Evolutionary conservation across 352 stramenopile species (phyloP).

Genomic region (Globisporangium canariense): DNA sequence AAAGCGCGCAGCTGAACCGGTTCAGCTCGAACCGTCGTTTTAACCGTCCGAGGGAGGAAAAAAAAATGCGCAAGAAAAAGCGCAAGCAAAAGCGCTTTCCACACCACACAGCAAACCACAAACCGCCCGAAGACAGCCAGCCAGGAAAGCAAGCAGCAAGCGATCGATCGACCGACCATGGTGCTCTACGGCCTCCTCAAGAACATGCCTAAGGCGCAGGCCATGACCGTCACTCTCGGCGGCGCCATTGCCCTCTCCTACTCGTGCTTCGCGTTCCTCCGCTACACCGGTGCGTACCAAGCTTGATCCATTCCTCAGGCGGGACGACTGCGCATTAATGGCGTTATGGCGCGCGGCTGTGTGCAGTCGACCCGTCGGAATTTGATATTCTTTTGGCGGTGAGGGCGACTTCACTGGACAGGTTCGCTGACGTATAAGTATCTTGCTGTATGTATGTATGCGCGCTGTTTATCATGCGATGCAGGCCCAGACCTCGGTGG

Average conservation of each 20-base stretch:
- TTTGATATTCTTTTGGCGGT: too few species aligned
- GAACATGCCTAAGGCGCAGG: slow-evolving; percentile 64
- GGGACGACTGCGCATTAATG: too few species aligned
- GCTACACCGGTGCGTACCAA: slow-evolving; percentile 55
- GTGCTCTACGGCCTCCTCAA: slow-evolving; percentile 68
- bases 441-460: neutral
- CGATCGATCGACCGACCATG: slow-evolving; percentile 10
- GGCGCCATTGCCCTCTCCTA: slow-evolving; percentile 41
- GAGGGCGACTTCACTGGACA: too few species aligned
- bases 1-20: too few species aligned
- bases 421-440: neutral
- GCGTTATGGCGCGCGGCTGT: too few species aligned
- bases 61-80: too few species aligned
- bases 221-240: slow-evolving; percentile 44
- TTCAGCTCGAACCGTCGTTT: too few species aligned
- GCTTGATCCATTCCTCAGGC: too few species aligned
- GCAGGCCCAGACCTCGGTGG: slow-evolving; percentile 66
- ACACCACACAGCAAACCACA: slow-evolving; percentile 22
- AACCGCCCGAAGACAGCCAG: neutral
- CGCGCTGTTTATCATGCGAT: slow-evolving; percentile 5
- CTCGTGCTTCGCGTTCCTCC: slow-evolving; percentile 41
- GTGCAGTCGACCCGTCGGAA: too few species aligned
- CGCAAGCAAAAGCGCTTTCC: neutral
- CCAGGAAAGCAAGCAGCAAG: neutral
- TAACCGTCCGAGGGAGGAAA: too few species aligned